A percentile compares a stretch with the other conserved stretches of the same genome.
phyloP scores from a whole-genome alignment of 257 asterid genomes.

The Nicotiana attenuata region DNA sequence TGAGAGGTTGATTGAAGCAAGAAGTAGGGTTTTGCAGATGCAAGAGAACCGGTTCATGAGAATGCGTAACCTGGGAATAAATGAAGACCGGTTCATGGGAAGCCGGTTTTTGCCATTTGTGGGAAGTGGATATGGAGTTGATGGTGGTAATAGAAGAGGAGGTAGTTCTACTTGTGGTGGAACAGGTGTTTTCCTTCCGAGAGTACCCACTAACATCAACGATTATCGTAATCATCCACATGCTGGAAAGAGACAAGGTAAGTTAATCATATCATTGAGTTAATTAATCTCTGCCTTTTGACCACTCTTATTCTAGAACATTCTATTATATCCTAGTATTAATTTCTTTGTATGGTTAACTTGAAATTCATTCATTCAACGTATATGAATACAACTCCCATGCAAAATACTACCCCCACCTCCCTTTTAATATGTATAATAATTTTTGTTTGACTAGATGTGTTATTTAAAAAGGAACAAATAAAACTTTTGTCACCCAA shows the following conservation, averaged over 20 bases:
- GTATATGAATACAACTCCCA: no score
- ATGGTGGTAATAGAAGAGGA: not conserved
- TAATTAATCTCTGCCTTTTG: no score
- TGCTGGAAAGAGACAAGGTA: not conserved
- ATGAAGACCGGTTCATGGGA: not conserved
- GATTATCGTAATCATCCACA: not conserved
- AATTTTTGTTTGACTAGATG: not conserved
- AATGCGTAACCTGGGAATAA: conserved; percentile 17
- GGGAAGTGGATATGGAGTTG: not conserved
- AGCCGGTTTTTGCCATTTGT: not conserved
- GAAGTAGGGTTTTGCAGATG: conserved; percentile 6
- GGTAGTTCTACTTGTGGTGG: conserved; percentile 17
- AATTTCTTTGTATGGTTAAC: not conserved
- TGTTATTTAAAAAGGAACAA: not conserved
- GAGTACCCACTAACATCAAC: conserved; percentile 3
- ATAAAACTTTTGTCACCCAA: not conserved
- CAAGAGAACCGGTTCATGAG: conserved; percentile 11
- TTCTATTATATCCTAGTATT: no score
- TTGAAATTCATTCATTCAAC: not conserved
- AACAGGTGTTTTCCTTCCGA: conserved; percentile 31
- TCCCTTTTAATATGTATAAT: no score
- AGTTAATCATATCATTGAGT: not conserved
- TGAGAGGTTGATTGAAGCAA: conserved; percentile 13
- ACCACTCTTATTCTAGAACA: no score
- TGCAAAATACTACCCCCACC: no score